These are phyloP conservation scores for Cephaloascus fragrans DNA, from an alignment of 805 yeast genomes.

Conservation along the genomic window DNA sequence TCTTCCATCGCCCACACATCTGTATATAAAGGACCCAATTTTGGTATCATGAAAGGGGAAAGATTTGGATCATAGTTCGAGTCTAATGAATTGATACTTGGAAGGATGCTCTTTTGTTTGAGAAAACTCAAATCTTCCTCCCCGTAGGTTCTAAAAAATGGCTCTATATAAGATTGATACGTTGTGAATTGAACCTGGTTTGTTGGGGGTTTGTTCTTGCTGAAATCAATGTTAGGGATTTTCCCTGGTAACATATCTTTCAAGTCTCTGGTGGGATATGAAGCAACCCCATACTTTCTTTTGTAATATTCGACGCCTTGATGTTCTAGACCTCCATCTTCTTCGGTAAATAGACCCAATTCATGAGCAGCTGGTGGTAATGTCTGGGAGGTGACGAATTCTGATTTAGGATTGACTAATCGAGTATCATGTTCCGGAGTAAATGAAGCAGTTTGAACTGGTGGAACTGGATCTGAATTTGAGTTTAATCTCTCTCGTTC, in stretches of 20 bases:
- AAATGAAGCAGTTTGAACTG: slow-evolving; percentile 32
- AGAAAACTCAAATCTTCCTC: slow-evolving; percentile 79
- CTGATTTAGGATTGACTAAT: slow-evolving; percentile 64
- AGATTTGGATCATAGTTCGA: slow-evolving; percentile 54
- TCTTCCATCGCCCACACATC: slow-evolving; percentile 87
- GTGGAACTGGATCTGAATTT: slow-evolving; percentile 28
- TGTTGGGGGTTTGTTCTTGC: slow-evolving; percentile 64
- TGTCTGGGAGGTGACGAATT: slow-evolving; percentile 62
- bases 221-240: slow-evolving; percentile 80
- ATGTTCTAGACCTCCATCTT: slow-evolving; percentile 45
- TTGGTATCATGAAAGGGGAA: slow-evolving; percentile 74
- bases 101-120: slow-evolving; percentile 49
- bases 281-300: slow-evolving; percentile 75
- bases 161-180: slow-evolving; percentile 76
- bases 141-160: slow-evolving; percentile 63
- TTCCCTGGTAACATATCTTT: slow-evolving; percentile 75
- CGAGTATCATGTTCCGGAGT: slow-evolving; percentile 48
- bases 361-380: slow-evolving; percentile 56
- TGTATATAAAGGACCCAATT: slow-evolving; percentile 72
- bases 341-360: slow-evolving; percentile 58
- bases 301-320: slow-evolving; percentile 70
- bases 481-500: slow-evolving; percentile 12
- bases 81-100: slow-evolving; percentile 23
- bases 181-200: slow-evolving; percentile 92
- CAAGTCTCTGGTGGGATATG: slow-evolving; percentile 78